Evolutionary conservation across 208 protist species (phyloP).

Genomic region (Leishmania lainsoni): DNA sequence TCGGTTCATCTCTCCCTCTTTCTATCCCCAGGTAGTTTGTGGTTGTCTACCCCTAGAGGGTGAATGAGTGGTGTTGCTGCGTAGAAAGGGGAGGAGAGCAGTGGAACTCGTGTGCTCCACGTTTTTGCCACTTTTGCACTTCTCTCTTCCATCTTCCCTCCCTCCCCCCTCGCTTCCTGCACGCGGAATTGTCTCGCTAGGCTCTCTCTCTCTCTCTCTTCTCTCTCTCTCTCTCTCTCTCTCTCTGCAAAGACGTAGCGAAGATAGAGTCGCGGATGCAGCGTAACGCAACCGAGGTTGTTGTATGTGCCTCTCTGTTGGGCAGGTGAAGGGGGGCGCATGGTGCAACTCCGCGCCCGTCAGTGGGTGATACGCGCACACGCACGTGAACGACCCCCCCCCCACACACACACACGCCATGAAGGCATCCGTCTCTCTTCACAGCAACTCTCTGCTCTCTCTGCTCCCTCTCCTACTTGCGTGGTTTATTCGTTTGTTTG

Average conservation of each 20-base stretch:
- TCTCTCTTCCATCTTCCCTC: background rate
- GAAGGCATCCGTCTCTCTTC: background rate
- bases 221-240: too few species aligned
- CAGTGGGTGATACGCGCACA: background rate
- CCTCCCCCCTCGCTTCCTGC: background rate
- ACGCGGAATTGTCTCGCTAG: too few species aligned
- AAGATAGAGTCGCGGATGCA: background rate
- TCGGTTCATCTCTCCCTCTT: background rate
- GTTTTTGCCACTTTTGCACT: background rate
- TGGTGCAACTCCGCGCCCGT: background rate
- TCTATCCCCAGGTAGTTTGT: background rate
- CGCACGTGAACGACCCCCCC: background rate
- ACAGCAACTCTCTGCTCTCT: background rate
- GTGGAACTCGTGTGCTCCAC: background rate
- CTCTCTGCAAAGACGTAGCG: background rate
- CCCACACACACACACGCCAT: too few species aligned
- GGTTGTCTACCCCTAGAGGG: background rate
- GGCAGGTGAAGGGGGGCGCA: background rate
- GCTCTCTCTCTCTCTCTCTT: background rate
- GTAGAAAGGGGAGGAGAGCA: background rate
- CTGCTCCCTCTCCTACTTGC: background rate
- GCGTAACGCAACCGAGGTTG: background rate
- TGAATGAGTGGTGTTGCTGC: background rate
- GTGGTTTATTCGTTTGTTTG: background rate
- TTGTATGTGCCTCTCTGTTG: background rate